phyloP scores from a whole-genome alignment of 306 rosid species.

The Herpetospermum pedunculosum region DNA sequence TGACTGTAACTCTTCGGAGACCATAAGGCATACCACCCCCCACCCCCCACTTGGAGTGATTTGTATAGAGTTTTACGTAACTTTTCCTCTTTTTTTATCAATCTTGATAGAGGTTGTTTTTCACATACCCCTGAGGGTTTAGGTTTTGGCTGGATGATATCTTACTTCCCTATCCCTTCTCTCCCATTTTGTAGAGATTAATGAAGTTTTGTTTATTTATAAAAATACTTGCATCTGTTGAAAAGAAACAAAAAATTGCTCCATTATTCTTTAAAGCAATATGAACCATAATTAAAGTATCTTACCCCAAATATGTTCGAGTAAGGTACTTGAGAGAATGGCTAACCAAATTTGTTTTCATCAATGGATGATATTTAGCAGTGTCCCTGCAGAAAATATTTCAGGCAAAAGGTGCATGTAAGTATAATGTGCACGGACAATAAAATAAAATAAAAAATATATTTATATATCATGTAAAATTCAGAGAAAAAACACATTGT shows the following conservation, averaged over 20 bases:
- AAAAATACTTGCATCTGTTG: neutral
- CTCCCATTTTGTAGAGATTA: neutral
- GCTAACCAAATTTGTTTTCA: conserved; percentile 75
- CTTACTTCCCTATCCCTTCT: neutral
- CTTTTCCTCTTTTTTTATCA: neutral
- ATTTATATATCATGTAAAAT: too few relatives aligned
- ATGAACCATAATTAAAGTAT: conserved; percentile 3
- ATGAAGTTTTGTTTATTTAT: too few relatives aligned
- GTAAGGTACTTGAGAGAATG: conserved; percentile 83
- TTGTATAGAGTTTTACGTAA: neutral
- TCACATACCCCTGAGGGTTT: neutral
- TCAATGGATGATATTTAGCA: conserved; percentile 60
- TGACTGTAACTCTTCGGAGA: too few relatives aligned
- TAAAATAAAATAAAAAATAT: neutral
- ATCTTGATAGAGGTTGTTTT: neutral
- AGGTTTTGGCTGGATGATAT: neutral
- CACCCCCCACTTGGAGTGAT: neutral
- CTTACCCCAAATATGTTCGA: conserved; percentile 72
- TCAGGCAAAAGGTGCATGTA: neutral
- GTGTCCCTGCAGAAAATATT: conserved; percentile 56
- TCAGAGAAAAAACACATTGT: neutral
- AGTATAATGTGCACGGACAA: neutral
- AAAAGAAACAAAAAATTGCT: neutral
- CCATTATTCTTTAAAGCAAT: neutral
- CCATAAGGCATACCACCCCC: neutral